Base-by-base conservation (phyloP, 2,329 filamentous ascomycete species). In the Aureobasidium uvarum region DNA sequence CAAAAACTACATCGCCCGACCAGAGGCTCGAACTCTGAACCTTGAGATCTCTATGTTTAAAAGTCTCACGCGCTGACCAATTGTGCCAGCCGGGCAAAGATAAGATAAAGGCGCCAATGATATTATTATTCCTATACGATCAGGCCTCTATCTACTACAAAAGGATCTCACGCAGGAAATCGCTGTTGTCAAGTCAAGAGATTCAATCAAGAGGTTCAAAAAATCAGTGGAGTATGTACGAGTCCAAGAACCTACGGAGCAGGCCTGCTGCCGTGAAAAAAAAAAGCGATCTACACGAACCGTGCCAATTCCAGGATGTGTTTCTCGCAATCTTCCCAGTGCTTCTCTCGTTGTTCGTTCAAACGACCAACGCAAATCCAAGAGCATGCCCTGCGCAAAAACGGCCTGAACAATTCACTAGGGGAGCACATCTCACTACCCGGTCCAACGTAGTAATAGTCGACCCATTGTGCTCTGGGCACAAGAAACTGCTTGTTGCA, bases 401-500 rank as follows among this genome's bases (percentile, higher is more conserved):
- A 77, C 10, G 75, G 75, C 62, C 75, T 52, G 33, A 75, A 70
- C 11, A 68, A 66, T 25, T 75, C 73, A 31, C 68, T 66, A 11
- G 66, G 54, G 1, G 60, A 63, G 20, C 62, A 64, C 38, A 64
- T 56, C 46, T 50, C 60, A 10, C 28, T 41, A 14, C 54, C 62
- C 45, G 60, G 39, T 10, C 65, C 67, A 36, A 67, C 52, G 45
- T 66, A 73, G 73, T 75, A 77, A 51, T 73, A 77, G 65, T 77
- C 75, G 18, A 76, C 66, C 75, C 75, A 77, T 56, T 74, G 70
- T 18, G 75, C 74, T 48, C 74, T 62, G 1, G 72, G 63, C 16
- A 76, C 67, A n/a, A 76, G 67, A 56, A 70, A 76, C 10, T 58
- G 28, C 13, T 67, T 68, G 2, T 67, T 64, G 66, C 76, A 78